Base-by-base conservation (phyloP, 139 green algal genomes). In the Coelastrella sp. region DNA sequence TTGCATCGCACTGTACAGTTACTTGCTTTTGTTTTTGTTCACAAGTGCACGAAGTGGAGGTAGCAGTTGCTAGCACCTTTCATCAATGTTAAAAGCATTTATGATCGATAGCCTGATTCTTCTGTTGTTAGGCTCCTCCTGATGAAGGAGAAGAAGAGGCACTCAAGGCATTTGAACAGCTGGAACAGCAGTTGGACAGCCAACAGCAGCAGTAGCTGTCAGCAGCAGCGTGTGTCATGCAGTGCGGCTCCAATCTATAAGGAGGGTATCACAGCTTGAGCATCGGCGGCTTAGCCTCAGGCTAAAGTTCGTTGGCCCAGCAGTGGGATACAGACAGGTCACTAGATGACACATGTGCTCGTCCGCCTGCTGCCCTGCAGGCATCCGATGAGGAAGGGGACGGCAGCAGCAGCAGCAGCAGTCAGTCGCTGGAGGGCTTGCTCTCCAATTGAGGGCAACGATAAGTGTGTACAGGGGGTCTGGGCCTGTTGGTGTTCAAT, bases 81-180 rank as follows among this genome's bases (percentile, higher is more conserved):
- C n/a, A n/a, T n/a, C n/a, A n/a, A n/a, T n/a, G n/a, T n/a, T n/a
- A n/a, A n/a, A n/a, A 10, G 10, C 61, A 17, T 68, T 68, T 7
- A 68, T 17, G 61, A 68, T 10, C 7, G 61, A 17, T 7, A 68
- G 61, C 61, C 11, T 80, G 64, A 59, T n/a, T 32, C 13, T 88
- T 73, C 5, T 73, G 13, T 6, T 32, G 61, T 79, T 94, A 98
- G 91, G 96, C 94, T 20, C 81, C 92, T 8, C 92, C 96, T 47
- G 96, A 98, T 88, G 97, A 98, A 85, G 86, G 71, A 3, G 96
- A 98, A 80, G 88, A 95, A 23, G 96, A 94, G 81, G 95, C 93
- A 4, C 74, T 96, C 3, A 92, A 95, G 57, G 94, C 93, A 47
- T 98, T 98, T 86, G 78, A 95, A 13, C 94, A 96, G 76, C 90